Percentiles rank a stretch among this genome's conserved stretches.
These are phyloP conservation scores for Penicillium sp. DNA, from an alignment of 2,329 filamentous ascomycete genomes.

Conservation along the genomic window DNA sequence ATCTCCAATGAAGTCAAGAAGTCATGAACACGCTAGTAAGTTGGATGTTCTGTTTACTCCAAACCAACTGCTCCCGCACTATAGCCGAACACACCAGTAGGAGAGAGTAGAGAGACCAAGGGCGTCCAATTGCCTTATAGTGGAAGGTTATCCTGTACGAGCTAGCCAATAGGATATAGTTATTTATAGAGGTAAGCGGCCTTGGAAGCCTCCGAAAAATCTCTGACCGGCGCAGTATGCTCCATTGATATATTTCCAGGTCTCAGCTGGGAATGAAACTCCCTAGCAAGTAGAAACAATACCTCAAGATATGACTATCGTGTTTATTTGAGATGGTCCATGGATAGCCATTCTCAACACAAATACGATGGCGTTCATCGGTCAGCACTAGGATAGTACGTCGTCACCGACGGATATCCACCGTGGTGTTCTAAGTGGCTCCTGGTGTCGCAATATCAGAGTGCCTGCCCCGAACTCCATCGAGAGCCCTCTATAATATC, in stretches of 20 bases:
- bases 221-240: background rate
- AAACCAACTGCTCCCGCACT: background rate
- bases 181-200: background rate
- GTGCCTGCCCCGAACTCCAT: background rate
- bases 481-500: background rate
- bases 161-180: background rate
- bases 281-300: background rate
- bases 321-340: background rate
- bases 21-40: background rate
- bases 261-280: background rate
- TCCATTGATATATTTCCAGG: background rate
- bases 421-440: conserved; percentile 7
- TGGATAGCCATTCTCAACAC: background rate
- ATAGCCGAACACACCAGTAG: background rate
- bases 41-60: background rate
- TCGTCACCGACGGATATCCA: background rate
- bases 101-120: background rate
- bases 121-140: background rate
- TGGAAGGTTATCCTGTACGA: background rate
- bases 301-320: background rate
- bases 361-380: background rate
- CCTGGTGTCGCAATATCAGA: conserved; percentile 15
- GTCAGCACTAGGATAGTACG: background rate
- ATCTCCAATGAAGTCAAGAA: background rate
- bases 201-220: background rate